Base-by-base conservation (phyloP, 2,329 filamentous ascomycete species). In the Chaetothyriales sp. region DNA sequence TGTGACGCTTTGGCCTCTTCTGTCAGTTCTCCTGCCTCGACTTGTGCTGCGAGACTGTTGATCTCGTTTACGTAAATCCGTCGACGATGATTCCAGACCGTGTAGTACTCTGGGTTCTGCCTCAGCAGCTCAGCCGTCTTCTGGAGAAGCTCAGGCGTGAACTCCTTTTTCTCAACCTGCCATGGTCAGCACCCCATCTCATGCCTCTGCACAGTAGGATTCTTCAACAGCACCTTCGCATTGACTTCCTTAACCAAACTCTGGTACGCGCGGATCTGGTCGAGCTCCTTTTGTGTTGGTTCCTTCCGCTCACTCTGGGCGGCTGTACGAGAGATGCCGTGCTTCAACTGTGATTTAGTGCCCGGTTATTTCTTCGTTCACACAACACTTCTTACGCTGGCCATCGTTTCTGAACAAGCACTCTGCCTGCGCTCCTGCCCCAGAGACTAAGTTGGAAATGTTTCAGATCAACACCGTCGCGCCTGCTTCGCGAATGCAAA, bases 181-280 rank as follows among this genome's bases (percentile, higher is more conserved):
- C 39, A 26, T 50, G 5, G 26, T 45, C 26, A 47, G 19, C 20
- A 19, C 47, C 39, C 1, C 28, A 26, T 10, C 18, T 19, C 25
- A 42, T 18, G 15, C 18, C 12, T n/a, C 25, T 18, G 3, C 8
- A 43, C 8, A 8, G 15, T 9, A 10, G 15, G 15, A 22, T 25
- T 12, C 49, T 61, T 26, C 32, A 4, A 39, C 32, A 39, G 32
- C 63, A 86, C 83, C 70, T 81, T 80, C n/a, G 71, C 63, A 50
- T 79, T 78, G 39, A 93, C 78, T 49, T 79, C 68, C 49, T 76
- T 71, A 56, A 89, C 85, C 44, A 95, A 72, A 9, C 76, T 69
- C 58, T 79, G 81, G 68, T 95, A 95, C 56, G 80, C 77, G 51
- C 74, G 70, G 61, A 95, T 94, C 66, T 84, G 84, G 59, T 79